A percentile compares a stretch with the other conserved stretches of the same genome.
phyloP scores from a whole-genome alignment of 331 rosid genomes.

The Pyrus hybrid region DNA sequence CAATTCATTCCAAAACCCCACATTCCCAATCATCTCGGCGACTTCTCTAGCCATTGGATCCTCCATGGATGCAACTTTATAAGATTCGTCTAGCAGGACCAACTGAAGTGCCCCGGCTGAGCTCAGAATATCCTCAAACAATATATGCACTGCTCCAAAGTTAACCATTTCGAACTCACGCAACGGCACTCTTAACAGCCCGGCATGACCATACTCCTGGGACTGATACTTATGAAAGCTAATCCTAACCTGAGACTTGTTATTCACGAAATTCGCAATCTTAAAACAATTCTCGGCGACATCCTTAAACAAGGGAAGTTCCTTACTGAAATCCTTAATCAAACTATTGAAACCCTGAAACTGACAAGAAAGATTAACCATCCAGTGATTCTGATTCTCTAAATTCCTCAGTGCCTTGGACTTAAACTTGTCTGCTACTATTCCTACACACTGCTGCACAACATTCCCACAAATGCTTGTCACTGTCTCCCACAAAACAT shows the following conservation, averaged over 20 bases:
- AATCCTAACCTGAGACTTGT: constrained; percentile 51
- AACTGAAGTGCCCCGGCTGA: constrained; percentile 46
- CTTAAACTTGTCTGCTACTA: constrained; percentile 78
- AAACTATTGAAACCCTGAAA: constrained; percentile 55
- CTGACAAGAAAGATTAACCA: constrained; percentile 90
- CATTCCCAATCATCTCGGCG: constrained; percentile 48
- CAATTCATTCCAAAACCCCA: constrained; percentile 67
- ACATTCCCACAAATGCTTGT: constrained; percentile 65
- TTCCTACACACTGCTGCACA: constrained; percentile 71
- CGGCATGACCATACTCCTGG: constrained; percentile 59
- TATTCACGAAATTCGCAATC: constrained; percentile 61
- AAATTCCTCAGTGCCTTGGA: constrained; percentile 68
- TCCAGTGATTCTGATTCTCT: constrained; percentile 84
- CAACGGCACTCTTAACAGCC: constrained; percentile 48
- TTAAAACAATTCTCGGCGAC: constrained; percentile 54
- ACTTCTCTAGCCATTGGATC: constrained; percentile 55
- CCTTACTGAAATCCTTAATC: constrained; percentile 62
- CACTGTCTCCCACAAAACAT: constrained; percentile 76
- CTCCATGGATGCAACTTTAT: constrained; percentile 50
- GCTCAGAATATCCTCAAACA: constrained; percentile 57
- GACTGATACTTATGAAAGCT: constrained; percentile 62
- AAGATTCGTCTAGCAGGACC: constrained; percentile 50
- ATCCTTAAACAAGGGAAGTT: constrained; percentile 48
- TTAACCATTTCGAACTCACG: constrained; percentile 24
- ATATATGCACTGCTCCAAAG: constrained; percentile 31